Conservation (phyloP, 2,329 filamentous ascomycete genomes). For the Colletotrichum shisoi region DNA sequence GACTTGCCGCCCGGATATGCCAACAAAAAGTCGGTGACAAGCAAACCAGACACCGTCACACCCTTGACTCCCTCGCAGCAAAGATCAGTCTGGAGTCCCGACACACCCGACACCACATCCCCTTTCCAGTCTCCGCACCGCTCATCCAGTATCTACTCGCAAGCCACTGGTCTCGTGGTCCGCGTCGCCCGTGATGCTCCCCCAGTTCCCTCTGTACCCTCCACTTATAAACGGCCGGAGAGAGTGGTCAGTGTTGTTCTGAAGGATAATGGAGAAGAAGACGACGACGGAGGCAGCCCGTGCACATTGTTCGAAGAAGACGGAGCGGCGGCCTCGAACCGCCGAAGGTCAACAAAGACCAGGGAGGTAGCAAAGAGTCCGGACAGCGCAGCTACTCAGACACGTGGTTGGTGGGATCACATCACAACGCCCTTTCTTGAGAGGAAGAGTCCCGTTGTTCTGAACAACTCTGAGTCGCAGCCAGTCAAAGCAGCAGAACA, state of each 20-base stretch:
- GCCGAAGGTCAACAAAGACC: slow-evolving; percentile 51
- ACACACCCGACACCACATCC: slow-evolving; percentile 62
- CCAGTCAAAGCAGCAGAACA: slow-evolving; percentile 43
- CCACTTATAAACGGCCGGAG: slow-evolving; percentile 51
- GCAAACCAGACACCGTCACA: slow-evolving; percentile 41
- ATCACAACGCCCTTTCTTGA: slow-evolving; percentile 74
- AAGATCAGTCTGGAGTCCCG: slow-evolving; percentile 68
- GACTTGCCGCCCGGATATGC: slow-evolving; percentile 42
- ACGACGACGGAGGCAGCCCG: slow-evolving; percentile 65
- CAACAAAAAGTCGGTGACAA: slow-evolving; percentile 30
- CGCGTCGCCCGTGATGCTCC: slow-evolving; percentile 55
- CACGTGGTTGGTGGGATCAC: slow-evolving; percentile 80
- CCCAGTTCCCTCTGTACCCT: slow-evolving; percentile 68
- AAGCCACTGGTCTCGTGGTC: slow-evolving; percentile 53
- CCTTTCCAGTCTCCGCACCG: slow-evolving; percentile 54
- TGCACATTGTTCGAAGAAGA: slow-evolving; percentile 77
- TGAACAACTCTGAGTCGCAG: slow-evolving; percentile 39
- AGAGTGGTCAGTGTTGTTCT: slow-evolving; percentile 41
- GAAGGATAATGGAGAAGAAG: slow-evolving; percentile 56
- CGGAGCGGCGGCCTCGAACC: slow-evolving; percentile 54
- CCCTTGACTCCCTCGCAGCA: slow-evolving; percentile 49
- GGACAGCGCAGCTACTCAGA: slow-evolving; percentile 64
- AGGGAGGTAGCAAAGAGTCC: slow-evolving; percentile 52
- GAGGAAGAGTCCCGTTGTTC: slow-evolving; percentile 44
- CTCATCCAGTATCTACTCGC: slow-evolving; percentile 70